phyloP scores from a whole-genome alignment of 345 rosid species.

The Mercurialis annua region DNA sequence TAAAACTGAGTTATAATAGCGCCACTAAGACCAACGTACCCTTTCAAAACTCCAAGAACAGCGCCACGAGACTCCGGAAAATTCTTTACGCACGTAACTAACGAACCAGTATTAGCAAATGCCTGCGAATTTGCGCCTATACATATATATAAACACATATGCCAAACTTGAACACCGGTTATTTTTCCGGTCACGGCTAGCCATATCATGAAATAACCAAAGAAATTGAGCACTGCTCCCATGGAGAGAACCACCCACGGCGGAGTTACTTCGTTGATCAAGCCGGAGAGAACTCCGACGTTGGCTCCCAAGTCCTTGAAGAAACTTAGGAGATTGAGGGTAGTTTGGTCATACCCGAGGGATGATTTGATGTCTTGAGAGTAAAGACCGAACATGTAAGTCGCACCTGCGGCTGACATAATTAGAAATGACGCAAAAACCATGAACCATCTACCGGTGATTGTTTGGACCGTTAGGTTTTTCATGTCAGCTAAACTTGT shows the following conservation, averaged over 20 bases:
- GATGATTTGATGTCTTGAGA: conserved; percentile 36
- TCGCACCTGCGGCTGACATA: conserved; percentile 62
- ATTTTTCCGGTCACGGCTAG: conserved; percentile 45
- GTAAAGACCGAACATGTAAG: conserved; percentile 57
- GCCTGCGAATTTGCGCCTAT: conserved; percentile 60
- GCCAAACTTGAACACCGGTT: conserved; percentile 43
- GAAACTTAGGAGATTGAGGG: conserved; percentile 56
- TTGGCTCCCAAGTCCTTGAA: conserved; percentile 61
- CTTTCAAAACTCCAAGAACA: conserved; percentile 56
- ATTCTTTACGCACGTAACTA: conserved; percentile 60
- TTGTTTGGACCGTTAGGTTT: conserved; percentile 33
- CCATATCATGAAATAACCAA: conserved; percentile 75
- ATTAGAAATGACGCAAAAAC: conserved; percentile 53
- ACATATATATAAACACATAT: conserved; percentile 62
- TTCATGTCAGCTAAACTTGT: conserved; percentile 21
- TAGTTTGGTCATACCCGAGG: conserved; percentile 56
- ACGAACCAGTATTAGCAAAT: conserved; percentile 56
- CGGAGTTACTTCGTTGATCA: conserved; percentile 59
- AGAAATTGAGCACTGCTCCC: conserved; percentile 52
- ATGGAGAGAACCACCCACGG: conserved; percentile 63
- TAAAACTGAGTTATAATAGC: conserved; percentile 55
- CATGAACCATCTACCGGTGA: conserved; percentile 58
- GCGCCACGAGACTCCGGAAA: conserved; percentile 60
- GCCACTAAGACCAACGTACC: conserved; percentile 52
- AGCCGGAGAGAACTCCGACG: conserved; percentile 54